Percentiles rank a stretch among this genome's conserved stretches.
phyloP scores from a whole-genome alignment of 768 basidiomycete genomes.

The Saitozyma sp. region DNA sequence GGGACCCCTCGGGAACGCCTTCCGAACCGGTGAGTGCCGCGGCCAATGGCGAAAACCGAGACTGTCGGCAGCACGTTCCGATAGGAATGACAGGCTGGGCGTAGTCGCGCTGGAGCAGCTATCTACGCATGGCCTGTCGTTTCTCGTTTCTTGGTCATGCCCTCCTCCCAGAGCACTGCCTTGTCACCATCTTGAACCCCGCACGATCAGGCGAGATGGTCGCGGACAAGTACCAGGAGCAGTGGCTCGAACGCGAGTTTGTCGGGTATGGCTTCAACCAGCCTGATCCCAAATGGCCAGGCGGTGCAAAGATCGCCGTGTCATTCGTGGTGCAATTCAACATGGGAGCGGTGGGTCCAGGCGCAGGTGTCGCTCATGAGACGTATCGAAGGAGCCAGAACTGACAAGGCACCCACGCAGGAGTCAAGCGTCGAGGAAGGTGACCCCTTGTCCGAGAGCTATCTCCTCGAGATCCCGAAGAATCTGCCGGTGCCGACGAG shows the following conservation, averaged over 20 bases:
- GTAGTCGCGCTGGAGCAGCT: too few species aligned
- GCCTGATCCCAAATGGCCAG: slow-evolving; percentile 29
- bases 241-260: slow-evolving; percentile 32
- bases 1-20: too few species aligned
- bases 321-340: slow-evolving; percentile 29
- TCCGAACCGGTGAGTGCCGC: too few species aligned
- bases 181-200: too few species aligned
- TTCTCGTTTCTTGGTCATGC: too few species aligned
- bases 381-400: neutral
- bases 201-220: neutral
- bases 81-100: too few species aligned
- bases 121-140: too few species aligned
- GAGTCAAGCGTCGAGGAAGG: slow-evolving; percentile 18
- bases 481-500: slow-evolving; percentile 1
- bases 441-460: slow-evolving; percentile 10
- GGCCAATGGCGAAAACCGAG: too few species aligned
- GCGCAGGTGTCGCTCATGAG: too few species aligned
- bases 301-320: slow-evolving; percentile 30
- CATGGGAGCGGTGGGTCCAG: slow-evolving; percentile 25
- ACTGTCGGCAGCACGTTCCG: too few species aligned
- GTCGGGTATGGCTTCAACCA: slow-evolving; percentile 29
- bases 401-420: neutral
- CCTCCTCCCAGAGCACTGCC: too few species aligned
- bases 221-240: slow-evolving; percentile 17
- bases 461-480: slow-evolving; percentile 28